These are phyloP conservation scores for Alnus rubra DNA, from an alignment of 306 rosid genomes.

Conservation along the genomic window DNA sequence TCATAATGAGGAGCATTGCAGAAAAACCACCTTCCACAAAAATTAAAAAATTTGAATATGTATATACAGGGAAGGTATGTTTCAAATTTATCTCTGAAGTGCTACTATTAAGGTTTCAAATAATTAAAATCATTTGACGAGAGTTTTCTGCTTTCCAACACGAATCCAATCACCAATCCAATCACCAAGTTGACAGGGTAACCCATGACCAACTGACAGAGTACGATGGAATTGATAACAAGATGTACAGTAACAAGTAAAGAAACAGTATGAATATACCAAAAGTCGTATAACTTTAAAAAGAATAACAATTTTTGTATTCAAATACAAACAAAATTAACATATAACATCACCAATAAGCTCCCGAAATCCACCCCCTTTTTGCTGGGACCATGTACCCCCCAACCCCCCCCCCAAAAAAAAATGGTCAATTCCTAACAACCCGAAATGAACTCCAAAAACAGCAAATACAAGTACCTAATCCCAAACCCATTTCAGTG, in stretches of 20 bases:
- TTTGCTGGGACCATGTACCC: neutral
- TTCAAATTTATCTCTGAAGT: neutral
- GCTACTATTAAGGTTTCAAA: slow-evolving; percentile 7
- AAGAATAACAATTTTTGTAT: neutral
- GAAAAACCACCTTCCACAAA: neutral
- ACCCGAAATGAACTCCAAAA: neutral
- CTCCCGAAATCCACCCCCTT: neutral
- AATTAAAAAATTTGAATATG: no score
- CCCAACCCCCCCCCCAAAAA: no score
- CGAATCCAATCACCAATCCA: neutral
- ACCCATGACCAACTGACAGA: neutral
- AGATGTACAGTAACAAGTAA: neutral
- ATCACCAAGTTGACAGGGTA: neutral
- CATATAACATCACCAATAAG: neutral
- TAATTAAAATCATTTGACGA: neutral
- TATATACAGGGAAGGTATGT: neutral
- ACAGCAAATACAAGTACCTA: neutral
- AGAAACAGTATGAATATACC: slow-evolving; percentile 1
- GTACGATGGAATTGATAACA: neutral
- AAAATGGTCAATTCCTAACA: neutral
- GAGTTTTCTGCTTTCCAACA: neutral
- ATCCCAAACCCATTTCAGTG: neutral
- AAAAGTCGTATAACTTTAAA: neutral
- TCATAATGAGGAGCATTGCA: neutral
- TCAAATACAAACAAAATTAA: neutral